Evolutionary conservation across 306 rosid species (phyloP).

Genomic region (Ochetophila trinervis): DNA sequence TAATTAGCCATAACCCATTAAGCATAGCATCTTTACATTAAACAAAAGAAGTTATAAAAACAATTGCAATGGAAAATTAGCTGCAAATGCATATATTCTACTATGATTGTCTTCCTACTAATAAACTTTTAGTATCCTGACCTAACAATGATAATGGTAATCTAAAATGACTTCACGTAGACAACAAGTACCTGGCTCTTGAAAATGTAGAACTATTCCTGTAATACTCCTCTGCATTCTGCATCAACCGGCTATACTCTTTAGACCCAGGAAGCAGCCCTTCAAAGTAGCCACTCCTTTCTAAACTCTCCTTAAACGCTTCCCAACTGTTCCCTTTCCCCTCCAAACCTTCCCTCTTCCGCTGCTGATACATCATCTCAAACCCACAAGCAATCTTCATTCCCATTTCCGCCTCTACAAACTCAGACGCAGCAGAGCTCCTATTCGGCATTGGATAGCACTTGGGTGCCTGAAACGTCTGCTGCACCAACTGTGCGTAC

Average conservation of each 20-base stretch:
- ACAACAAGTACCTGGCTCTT: conserved; percentile 48
- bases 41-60: not conserved
- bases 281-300: conserved; percentile 67
- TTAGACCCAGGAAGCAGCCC: conserved; percentile 75
- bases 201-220: conserved; percentile 52
- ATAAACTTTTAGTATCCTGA: too few species aligned
- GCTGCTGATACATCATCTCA: conserved; percentile 89
- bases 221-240: conserved; percentile 72
- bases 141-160: too few species aligned
- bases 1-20: not conserved
- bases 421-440: conserved; percentile 26
- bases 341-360: conserved; percentile 61
- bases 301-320: conserved; percentile 67
- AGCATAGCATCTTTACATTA: not conserved
- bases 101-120: too few species aligned
- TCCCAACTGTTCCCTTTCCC: conserved; percentile 79
- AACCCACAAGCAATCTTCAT: conserved; percentile 91
- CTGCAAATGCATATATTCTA: not conserved
- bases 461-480: conserved; percentile 77
- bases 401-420: conserved; percentile 73
- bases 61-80: too few species aligned
- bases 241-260: conserved; percentile 71
- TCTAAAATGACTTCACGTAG: not conserved
- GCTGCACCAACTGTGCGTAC: conserved; percentile 88
- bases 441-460: conserved; percentile 64